These are phyloP conservation scores for Tardiomyces blankii DNA, from an alignment of 1,139 yeast species.

Conservation along the genomic window DNA sequence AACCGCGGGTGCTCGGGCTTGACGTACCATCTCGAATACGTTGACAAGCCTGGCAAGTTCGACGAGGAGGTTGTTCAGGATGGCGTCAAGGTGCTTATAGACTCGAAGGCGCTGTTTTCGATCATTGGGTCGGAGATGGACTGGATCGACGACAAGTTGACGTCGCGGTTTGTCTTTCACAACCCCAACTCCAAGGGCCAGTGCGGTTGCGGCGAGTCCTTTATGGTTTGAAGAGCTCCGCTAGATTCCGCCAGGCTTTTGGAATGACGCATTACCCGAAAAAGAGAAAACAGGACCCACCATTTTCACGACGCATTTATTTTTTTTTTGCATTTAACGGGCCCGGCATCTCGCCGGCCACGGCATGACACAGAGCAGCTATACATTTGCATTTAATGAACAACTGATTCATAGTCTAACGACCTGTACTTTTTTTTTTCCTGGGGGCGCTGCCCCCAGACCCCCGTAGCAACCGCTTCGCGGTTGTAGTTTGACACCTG, in stretches of 20 bases:
- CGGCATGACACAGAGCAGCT: background rate
- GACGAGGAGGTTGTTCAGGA: slow-evolving; percentile 84
- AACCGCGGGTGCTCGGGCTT: slow-evolving; percentile 96
- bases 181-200: slow-evolving; percentile 97
- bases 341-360: background rate
- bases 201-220: slow-evolving; percentile 98
- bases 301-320: background rate
- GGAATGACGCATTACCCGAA: no score
- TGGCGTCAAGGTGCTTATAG: slow-evolving; percentile 85
- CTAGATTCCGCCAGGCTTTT: no score
- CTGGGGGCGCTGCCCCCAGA: no score
- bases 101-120: slow-evolving; percentile 89
- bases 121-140: slow-evolving; percentile 98
- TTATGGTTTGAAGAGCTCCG: slow-evolving; percentile 57
- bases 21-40: slow-evolving; percentile 85
- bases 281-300: no score
- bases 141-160: slow-evolving; percentile 88
- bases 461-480: no score
- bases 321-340: background rate
- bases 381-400: background rate
- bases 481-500: no score
- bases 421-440: no score
- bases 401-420: no score
- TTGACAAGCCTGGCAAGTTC: slow-evolving; percentile 78
- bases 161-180: slow-evolving; percentile 79